A percentile compares a stretch with the other conserved stretches of the same genome.
Conservation (phyloP, 1,139 yeast species). For the Candida pseudoviswanathii region DNA sequence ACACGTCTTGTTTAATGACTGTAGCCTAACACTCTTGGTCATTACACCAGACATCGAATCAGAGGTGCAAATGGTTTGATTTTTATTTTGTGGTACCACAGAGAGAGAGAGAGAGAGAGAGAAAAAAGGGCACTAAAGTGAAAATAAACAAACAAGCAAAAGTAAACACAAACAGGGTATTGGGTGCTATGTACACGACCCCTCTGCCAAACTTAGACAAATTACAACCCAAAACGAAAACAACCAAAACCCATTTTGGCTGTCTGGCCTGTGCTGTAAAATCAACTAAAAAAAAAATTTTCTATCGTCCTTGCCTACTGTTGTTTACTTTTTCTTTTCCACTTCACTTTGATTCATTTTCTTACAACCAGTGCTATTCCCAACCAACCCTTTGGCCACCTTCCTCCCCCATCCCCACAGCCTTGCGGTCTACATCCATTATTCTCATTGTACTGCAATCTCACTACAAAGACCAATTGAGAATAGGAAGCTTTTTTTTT, state of each 20-base stretch:
- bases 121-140: neutral
- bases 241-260: neutral
- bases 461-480: neutral
- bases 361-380: neutral
- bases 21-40: no score
- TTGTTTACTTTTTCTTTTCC: neutral
- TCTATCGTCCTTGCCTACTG: neutral
- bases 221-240: slow-evolving; percentile 7
- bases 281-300: no score
- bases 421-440: neutral
- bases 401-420: no score
- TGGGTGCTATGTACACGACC: neutral
- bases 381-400: neutral
- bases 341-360: neutral
- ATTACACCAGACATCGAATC: no score
- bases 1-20: no score
- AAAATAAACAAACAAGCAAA: neutral
- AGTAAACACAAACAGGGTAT: neutral
- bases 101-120: neutral
- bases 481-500: neutral
- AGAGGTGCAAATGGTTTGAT: neutral
- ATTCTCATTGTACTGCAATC: neutral
- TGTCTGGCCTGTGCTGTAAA: no score
- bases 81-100: neutral
- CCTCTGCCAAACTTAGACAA: slow-evolving; percentile 1